Evolutionary conservation across 495 filamentous ascomycete genomes (phyloP).

Genomic region (Penicillium angulare): DNA sequence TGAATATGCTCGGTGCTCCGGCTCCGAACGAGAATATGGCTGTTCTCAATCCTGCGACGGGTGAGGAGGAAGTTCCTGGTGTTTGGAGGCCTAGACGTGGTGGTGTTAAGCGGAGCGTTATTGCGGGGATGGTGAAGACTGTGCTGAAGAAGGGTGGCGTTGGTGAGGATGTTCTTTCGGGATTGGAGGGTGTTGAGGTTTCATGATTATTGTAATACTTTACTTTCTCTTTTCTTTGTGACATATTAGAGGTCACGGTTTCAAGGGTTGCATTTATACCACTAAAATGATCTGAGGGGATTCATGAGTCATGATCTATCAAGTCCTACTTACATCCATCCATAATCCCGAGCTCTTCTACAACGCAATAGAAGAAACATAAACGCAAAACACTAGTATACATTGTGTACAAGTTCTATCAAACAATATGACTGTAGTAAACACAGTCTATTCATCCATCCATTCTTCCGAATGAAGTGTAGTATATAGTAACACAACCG

Average conservation of each 20-base stretch:
- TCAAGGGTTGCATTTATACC: constrained; percentile 6
- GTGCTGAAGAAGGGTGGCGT: constrained; percentile 70
- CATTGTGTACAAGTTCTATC: constrained; percentile 1
- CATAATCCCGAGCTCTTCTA: no score
- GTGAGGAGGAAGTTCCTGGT: constrained; percentile 60
- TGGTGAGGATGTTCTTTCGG: constrained; percentile 79
- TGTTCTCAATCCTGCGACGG: constrained; percentile 23
- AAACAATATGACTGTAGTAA: no score
- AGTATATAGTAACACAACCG: no score
- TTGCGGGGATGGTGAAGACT: constrained; percentile 65
- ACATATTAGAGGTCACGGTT: neutral
- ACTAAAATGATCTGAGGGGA: constrained; percentile 13
- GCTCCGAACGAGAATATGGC: constrained; percentile 27
- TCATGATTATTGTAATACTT: neutral
- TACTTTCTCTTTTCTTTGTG: neutral
- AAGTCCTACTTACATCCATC: neutral
- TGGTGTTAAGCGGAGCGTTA: constrained; percentile 65
- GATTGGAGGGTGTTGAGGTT: constrained; percentile 59
- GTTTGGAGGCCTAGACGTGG: constrained; percentile 79
- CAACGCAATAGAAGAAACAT: neutral
- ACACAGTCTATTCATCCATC: neutral
- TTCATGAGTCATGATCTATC: constrained; percentile 16
- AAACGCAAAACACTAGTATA: neutral
- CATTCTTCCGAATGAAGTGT: no score
- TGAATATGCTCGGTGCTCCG: constrained; percentile 53